A percentile compares a stretch with the other conserved stretches of the same genome.
phyloP scores from a whole-genome alignment of 1,139 yeast species.

The Yamadazyma taylorii region DNA sequence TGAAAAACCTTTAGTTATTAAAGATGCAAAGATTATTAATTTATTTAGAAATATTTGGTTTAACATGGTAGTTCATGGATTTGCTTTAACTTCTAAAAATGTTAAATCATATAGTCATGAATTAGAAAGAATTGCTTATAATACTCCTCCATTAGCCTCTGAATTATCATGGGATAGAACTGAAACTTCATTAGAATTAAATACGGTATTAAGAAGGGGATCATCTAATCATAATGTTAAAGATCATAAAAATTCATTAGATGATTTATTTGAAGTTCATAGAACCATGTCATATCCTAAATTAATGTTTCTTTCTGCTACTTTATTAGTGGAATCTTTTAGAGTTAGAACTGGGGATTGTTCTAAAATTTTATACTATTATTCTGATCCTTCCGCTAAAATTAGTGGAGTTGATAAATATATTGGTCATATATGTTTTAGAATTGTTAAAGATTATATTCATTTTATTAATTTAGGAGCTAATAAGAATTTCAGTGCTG shows the following conservation, averaged over 20 bases:
- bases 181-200: slow-evolving; percentile 89
- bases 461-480: slow-evolving; percentile 46
- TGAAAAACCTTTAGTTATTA: slow-evolving; percentile 36
- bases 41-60: slow-evolving; percentile 92
- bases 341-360: slow-evolving; percentile 83
- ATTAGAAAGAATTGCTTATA: slow-evolving; percentile 75
- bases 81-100: slow-evolving; percentile 58
- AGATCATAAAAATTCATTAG: slow-evolving; percentile 65
- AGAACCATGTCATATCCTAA: slow-evolving; percentile 72
- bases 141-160: slow-evolving; percentile 90
- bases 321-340: slow-evolving; percentile 73
- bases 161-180: slow-evolving; percentile 83
- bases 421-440: slow-evolving; percentile 64
- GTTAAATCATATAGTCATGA: slow-evolving; percentile 47
- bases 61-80: slow-evolving; percentile 91
- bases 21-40: slow-evolving; percentile 48
- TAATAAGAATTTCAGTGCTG: slow-evolving; percentile 52
- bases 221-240: slow-evolving; percentile 81
- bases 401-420: slow-evolving; percentile 72
- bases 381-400: slow-evolving; percentile 81
- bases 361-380: slow-evolving; percentile 69
- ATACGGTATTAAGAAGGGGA: slow-evolving; percentile 87
- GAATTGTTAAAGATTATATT: slow-evolving; percentile 60
- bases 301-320: slow-evolving; percentile 84
- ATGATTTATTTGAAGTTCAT: slow-evolving; percentile 49